Base-by-base conservation (phyloP, 75 land plant genomes). In the Selaginella tamariscina region DNA sequence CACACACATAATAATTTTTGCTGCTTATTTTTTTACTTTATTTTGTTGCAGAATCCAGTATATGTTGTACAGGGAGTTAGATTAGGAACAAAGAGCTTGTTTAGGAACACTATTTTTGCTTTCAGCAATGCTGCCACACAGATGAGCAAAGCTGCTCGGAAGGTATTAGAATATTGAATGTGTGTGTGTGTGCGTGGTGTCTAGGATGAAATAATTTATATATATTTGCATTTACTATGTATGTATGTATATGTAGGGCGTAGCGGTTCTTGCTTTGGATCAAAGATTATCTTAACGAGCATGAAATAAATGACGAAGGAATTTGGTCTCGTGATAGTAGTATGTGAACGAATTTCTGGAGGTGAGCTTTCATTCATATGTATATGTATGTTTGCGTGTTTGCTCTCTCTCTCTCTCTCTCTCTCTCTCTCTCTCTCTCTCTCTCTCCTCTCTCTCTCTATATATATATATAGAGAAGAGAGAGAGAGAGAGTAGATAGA, bases 91-190 rank as follows among this genome's bases (percentile, higher is more conserved):
- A 78, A 74, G 30, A 91, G 95, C 80, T 86, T 95, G 30, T 33
- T 88, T 13, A 82, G 81, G 59, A 95, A 83, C 65, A 95, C 97
- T 64, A 78, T 95, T 11, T 95, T 85, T 76, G 99, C 99, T 0
- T 56, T 91, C 5, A 90, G 96, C 80, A 88, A 88, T 82, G 99
- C 99, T 79, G 81, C 99, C 2, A 84, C 85, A 57, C 97, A 86
- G 66, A 85, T 95, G 76, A 95, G 93, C 67, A 95, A 81, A 77
- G 86, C 85, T 71, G 99, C 97, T 64, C 88, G 80, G 29, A 91
- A 95, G 99, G 99, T 95, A 66, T n/a, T n/a, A n/a, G n/a, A 27
- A 20, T 32, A 44, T 11, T 49, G 20, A 20, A 11, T 11, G 54
- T 49, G 20, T 49, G 11, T 11, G 54, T 11, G 15, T 49, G 21